A percentile compares a stretch with the other conserved stretches of the same genome.
Evolutionary conservation across 169 alveolate genomes (phyloP).

Genomic region (Sarcocystis neurona): DNA sequence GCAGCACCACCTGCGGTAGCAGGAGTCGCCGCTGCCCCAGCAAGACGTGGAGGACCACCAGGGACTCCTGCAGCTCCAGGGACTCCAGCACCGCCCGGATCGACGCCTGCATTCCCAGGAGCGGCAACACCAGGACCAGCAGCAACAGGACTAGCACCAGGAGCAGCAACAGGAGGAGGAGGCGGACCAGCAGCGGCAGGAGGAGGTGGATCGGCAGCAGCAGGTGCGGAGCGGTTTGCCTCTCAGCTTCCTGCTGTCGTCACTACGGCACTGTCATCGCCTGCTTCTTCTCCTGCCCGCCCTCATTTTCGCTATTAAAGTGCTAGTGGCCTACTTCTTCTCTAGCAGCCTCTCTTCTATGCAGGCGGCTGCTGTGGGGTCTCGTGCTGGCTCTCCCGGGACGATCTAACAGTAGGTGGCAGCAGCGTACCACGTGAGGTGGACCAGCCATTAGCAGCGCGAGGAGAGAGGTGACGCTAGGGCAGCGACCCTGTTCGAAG

Average conservation of each 20-base stretch:
- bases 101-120: background rate
- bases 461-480: background rate
- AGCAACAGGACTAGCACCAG: no score
- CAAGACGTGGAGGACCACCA: background rate
- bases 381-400: background rate
- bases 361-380: background rate
- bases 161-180: conserved; percentile 11
- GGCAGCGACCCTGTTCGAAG: background rate
- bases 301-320: background rate
- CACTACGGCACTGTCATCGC: background rate
- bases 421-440: background rate
- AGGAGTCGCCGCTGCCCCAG: background rate
- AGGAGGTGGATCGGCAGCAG: background rate
- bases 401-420: background rate
- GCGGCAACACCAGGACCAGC: background rate
- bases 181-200: background rate
- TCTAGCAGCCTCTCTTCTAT: background rate
- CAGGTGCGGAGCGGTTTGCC: background rate
- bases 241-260: conserved; percentile 10
- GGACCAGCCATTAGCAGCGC: background rate
- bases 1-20: background rate
- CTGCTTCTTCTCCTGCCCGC: background rate
- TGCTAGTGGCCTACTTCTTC: background rate
- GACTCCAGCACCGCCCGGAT: background rate
- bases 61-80: background rate